Conservation (phyloP, 2,329 filamentous ascomycete species). For the Ophiostoma tasmaniense region DNA sequence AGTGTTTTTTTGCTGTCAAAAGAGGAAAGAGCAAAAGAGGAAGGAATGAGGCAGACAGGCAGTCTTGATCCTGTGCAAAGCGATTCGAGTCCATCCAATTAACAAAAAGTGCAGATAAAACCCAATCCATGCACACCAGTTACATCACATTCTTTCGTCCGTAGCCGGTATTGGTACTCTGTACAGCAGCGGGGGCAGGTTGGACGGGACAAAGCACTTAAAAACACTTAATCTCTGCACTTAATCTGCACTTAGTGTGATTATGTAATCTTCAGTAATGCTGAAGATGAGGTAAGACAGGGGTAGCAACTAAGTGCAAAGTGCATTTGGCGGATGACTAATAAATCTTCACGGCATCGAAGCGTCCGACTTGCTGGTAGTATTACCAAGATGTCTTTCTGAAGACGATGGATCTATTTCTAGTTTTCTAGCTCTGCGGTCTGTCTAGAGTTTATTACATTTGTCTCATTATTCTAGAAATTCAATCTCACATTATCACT, state of each 20-base stretch:
- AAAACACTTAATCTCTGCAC: neutral
- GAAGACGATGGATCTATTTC: too few species aligned
- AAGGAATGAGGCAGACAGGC: neutral
- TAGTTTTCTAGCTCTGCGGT: too few species aligned
- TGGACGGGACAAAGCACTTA: neutral
- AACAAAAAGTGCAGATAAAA: neutral
- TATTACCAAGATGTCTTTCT: too few species aligned
- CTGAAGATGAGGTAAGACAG: neutral
- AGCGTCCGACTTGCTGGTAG: neutral
- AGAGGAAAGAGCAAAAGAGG: neutral
- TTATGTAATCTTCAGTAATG: neutral
- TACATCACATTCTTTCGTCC: neutral
- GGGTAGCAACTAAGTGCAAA: neutral
- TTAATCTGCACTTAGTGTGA: neutral
- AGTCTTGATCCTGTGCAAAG: neutral
- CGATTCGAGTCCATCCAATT: neutral
- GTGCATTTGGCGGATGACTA: neutral
- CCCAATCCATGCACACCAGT: neutral
- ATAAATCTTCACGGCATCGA: neutral
- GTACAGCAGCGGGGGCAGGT: neutral
- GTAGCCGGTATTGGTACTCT: neutral
- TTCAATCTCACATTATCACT: too few species aligned
- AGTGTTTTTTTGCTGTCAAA: neutral
- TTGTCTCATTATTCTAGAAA: too few species aligned
- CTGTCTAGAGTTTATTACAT: too few species aligned